Base-by-base conservation (phyloP, 2,329 filamentous ascomycete species). In the Daldinia sp. region DNA sequence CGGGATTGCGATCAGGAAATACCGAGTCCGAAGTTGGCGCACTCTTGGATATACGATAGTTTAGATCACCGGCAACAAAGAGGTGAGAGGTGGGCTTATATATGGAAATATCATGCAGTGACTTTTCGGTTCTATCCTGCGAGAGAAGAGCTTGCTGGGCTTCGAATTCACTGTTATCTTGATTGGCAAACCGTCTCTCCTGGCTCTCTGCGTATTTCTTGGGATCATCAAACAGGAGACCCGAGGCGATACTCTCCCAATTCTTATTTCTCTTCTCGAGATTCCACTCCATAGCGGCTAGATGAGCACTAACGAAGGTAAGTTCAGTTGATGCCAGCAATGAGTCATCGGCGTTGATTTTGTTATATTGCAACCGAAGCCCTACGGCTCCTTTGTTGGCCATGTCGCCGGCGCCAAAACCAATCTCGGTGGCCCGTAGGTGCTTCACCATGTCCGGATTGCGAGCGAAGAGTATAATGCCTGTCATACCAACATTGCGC, bases 361-460 rank as follows among this genome's bases (percentile, higher is more conserved):
- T 81, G 4, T 73, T 73, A 13, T 93, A 91, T 13, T 88, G 85
- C 48, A 96, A 80, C 37, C 94, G 86, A 68, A 95, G 85, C 0
- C 92, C 96, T 0, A 97, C 92, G 3, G 94, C 95, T 33, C 95
- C 96, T 81, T 99, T 99, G 80, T 98, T 98, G 15, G 94, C 96
- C 91, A 97, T 96, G 56, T 95, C 91, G 65, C 90, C 90, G 0
- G 94, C 80, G 0, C 96, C 96, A 55, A 98, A 92, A 0, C 96
- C 94, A 1, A 94, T 91, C 60, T 92, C 92, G 1, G 92, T 93
- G n/a, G 88, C 90, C 71, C 93, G 87, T n/a, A 96, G 82, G 74
- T 87, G 84, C 60, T 83, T 82, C 58, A 98, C 83, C 26, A 86
- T 84, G 7, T 85, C 80, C 0, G 87, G 84, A 46, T 90, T 85